Base-by-base conservation (phyloP, 1,284 basidiomycete species). In the Boletellus deceptivus region DNA sequence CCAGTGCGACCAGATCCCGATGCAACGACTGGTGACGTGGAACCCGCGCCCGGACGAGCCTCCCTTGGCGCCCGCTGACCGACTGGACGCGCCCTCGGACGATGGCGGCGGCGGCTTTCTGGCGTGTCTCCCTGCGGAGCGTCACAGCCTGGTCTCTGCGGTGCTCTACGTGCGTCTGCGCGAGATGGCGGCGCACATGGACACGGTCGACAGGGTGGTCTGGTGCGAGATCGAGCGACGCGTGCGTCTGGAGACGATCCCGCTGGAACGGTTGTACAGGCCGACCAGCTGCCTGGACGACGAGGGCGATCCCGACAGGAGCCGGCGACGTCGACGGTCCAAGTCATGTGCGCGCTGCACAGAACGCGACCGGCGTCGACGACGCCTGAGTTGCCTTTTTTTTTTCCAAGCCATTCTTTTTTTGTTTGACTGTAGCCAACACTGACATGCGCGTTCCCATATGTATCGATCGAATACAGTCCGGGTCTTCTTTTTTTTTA, bases 1-100 rank as follows among this genome's bases (percentile, higher is more conserved):
- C 36, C 72, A 76, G 49, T 61, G 72, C 29, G 68, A 72, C 37
- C 42, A 53, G 42, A 66, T 65, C 17, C 56, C 64, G 38, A 57
- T 55, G 59, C 50, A 44, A n/a, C 54, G 36, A 16, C 3, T 67
- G 31, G 34, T 53, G 38, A 70, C 66, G n/a, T 66, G 67, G 64
- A 42, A 50, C 38, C 64, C 64, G 0, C 53, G 45, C 35, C 37
- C 50, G 3, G 22, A 22, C 22, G 22, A 22, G 22, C 22, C 20
- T 20, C 20, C 20, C 20, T 4, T 4, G 20, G 20, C 20, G 24
- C 24, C 6, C 25, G 25, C 25, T 9, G 25, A 25, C 25, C 7
- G 25, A 25, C 25, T 25, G 25, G 25, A 25, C 69, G 31, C 48
- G 34, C 56, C 52, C n/a, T 51, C 55, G 39, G 41, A 58, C 20